Conservation (phyloP, 2,329 filamentous ascomycete species). For the Paecilomyces niveus region DNA sequence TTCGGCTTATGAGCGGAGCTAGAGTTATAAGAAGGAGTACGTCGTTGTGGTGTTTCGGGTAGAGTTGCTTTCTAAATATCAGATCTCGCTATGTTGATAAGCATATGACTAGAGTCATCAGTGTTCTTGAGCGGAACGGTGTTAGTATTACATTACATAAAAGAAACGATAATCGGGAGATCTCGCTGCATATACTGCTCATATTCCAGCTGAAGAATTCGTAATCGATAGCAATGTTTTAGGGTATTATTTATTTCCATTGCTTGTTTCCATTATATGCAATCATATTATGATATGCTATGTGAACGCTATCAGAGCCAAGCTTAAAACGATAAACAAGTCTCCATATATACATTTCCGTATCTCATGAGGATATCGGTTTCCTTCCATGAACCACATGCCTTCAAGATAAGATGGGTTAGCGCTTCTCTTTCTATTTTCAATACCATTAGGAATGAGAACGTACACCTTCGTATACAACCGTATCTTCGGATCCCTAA, state of each 20-base stretch:
- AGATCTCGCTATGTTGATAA: not conserved
- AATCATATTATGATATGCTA: no score
- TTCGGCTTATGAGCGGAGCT: not conserved
- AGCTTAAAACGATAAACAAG: not conserved
- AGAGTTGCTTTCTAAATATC: not conserved
- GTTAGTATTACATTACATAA: not conserved
- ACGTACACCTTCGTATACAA: slow-evolving; percentile 13
- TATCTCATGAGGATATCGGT: not conserved
- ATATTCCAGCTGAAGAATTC: not conserved
- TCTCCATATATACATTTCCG: not conserved
- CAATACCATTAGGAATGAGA: not conserved
- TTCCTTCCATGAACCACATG: not conserved
- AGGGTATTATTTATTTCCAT: no score
- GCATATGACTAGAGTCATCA: not conserved
- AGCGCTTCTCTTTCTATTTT: not conserved
- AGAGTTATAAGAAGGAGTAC: not conserved
- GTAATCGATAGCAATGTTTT: not conserved
- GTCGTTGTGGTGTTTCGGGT: not conserved
- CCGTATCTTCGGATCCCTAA: slow-evolving; percentile 10
- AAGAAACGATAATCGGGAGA: not conserved
- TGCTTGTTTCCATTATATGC: no score
- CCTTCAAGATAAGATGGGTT: not conserved
- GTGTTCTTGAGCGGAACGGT: not conserved
- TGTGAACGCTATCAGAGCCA: no score
- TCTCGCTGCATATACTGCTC: not conserved